Conservation (phyloP, 352 stramenopile genomes). For the Phytophthora tentaculata region DNA sequence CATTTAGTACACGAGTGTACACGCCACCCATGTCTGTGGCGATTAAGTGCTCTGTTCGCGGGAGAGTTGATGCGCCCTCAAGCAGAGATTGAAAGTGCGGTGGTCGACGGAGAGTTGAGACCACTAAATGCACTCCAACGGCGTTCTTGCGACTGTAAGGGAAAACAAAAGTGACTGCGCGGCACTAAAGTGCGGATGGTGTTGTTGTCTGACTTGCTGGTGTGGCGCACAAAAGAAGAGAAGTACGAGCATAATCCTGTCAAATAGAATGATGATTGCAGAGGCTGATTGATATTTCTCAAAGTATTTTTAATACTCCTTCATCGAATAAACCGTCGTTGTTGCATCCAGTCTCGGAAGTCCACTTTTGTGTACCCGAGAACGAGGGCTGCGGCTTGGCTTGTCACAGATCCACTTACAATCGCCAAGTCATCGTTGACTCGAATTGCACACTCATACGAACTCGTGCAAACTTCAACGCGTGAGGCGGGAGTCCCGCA, state of each 20-base stretch:
- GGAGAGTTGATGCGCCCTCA: background rate
- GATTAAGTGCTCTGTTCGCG: background rate
- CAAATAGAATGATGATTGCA: background rate
- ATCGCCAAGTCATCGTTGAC: background rate
- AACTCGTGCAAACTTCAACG: constrained; percentile 12
- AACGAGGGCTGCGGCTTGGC: background rate
- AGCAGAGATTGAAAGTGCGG: constrained; percentile 16
- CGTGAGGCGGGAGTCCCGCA: constrained; percentile 13
- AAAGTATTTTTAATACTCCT: too few species aligned
- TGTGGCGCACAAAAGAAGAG: constrained; percentile 4
- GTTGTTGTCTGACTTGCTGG: constrained; percentile 14
- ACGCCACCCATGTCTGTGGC: constrained; percentile 61
- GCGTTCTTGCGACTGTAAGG: constrained; percentile 7
- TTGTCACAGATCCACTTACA: constrained; percentile 17
- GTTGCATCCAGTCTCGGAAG: background rate
- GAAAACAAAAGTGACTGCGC: constrained; percentile 22
- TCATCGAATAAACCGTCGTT: background rate
- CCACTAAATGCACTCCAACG: constrained; percentile 14
- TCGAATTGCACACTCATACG: constrained; percentile 12
- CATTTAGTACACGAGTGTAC: constrained; percentile 80
- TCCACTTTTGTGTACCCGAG: background rate
- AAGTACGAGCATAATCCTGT: background rate
- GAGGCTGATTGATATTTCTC: too few species aligned
- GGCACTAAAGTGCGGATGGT: constrained; percentile 9
- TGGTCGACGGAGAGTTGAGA: background rate